Conservation (phyloP, 2,329 filamentous ascomycete genomes). For the Coccinonectria pachysandricola region DNA sequence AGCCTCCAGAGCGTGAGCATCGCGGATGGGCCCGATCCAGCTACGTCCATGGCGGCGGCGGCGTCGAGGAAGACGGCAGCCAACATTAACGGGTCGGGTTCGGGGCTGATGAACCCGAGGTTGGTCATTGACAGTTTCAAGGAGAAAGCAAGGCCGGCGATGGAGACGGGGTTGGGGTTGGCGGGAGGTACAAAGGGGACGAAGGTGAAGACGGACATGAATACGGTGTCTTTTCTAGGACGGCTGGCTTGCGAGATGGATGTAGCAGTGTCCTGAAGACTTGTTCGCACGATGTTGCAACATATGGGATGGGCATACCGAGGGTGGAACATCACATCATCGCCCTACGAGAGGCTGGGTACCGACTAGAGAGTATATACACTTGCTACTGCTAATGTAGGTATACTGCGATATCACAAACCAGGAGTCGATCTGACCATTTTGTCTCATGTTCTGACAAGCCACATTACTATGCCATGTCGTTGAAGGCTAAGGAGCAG, state of each 20-base stretch:
- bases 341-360: too few relatives aligned
- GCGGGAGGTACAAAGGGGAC: too few relatives aligned
- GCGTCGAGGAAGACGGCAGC: slow-evolving; percentile 1
- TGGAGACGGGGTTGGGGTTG: slow-evolving; percentile 13
- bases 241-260: slow-evolving; percentile 16
- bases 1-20: too few relatives aligned
- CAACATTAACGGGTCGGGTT: slow-evolving; percentile 9
- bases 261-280: slow-evolving; percentile 11
- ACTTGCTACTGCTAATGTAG: too few relatives aligned
- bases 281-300: slow-evolving; percentile 7
- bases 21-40: slow-evolving; percentile 13
- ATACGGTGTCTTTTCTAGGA: slow-evolving; percentile 14
- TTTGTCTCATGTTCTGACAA: too few relatives aligned
- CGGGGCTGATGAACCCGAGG: slow-evolving; percentile 11
- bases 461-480: too few relatives aligned
- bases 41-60: slow-evolving; percentile 3
- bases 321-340: too few relatives aligned
- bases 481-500: too few relatives aligned
- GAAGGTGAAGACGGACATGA: slow-evolving; percentile 14
- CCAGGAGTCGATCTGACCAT: too few relatives aligned
- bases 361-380: too few relatives aligned
- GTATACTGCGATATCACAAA: too few relatives aligned
- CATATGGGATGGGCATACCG: too few relatives aligned
- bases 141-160: slow-evolving; percentile 13
- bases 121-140: slow-evolving; percentile 17